Percentiles rank a stretch among this genome's conserved stretches.
Evolutionary conservation across 805 yeast genomes (phyloP).

Genomic region (Teunomyces barrocoloradensis): DNA sequence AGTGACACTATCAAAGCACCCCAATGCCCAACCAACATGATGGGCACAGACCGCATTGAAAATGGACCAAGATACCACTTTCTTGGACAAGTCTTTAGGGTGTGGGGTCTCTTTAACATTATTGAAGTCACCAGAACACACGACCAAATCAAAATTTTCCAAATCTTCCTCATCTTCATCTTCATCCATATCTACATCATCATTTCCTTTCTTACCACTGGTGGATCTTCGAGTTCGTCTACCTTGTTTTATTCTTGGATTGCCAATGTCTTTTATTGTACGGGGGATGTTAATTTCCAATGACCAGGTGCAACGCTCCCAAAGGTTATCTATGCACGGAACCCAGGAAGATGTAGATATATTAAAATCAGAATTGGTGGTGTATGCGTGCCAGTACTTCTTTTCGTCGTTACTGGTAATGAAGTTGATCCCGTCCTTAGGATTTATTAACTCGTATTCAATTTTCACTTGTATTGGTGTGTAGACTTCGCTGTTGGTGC

Average conservation of each 20-base stretch:
- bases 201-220: slow-evolving; percentile 10
- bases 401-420: slow-evolving; percentile 53
- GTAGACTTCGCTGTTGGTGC: slow-evolving; percentile 43
- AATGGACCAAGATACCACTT: slow-evolving; percentile 67
- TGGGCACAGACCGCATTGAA: slow-evolving; percentile 89
- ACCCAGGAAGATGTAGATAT: slow-evolving; percentile 94
- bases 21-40: slow-evolving; percentile 93
- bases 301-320: slow-evolving; percentile 92
- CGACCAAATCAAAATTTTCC: slow-evolving; percentile 51
- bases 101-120: slow-evolving; percentile 72
- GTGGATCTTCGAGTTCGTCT: slow-evolving; percentile 7
- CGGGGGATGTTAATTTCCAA: slow-evolving; percentile 82
- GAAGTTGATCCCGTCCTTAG: slow-evolving; percentile 74
- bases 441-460: slow-evolving; percentile 61
- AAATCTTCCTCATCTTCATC: slow-evolving; percentile 46
- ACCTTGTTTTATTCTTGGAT: slow-evolving; percentile 27
- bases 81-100: slow-evolving; percentile 70
- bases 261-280: slow-evolving; percentile 68
- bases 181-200: slow-evolving; percentile 34
- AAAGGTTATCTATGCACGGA: slow-evolving; percentile 87
- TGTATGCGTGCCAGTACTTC: slow-evolving; percentile 78
- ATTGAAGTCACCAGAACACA: slow-evolving; percentile 68
- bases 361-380: slow-evolving; percentile 74
- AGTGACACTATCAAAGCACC: slow-evolving; percentile 71
- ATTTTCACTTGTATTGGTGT: slow-evolving; percentile 74